These are phyloP conservation scores for Telfairia occidentalis DNA, from an alignment of 331 rosid genomes.

Conservation along the genomic window DNA sequence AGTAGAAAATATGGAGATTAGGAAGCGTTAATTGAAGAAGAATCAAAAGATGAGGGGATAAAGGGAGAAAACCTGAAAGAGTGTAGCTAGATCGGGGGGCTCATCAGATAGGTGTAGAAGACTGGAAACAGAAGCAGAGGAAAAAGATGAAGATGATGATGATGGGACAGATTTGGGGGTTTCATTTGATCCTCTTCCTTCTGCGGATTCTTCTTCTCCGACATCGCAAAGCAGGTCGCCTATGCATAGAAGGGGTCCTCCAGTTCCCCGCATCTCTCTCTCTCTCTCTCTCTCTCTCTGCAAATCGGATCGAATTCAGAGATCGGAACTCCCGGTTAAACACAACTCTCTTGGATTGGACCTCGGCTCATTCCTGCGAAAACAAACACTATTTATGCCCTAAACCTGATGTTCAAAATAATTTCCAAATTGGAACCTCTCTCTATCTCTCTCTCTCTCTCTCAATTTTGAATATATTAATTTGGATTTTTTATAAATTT, in stretches of 20 bases:
- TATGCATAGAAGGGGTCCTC: conserved; percentile 79
- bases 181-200: neutral
- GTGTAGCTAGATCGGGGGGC: conserved; percentile 37
- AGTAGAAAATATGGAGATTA: neutral
- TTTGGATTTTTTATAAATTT: too few relatives aligned
- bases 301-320: neutral
- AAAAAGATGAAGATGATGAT: neutral
- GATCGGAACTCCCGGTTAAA: neutral
- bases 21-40: neutral
- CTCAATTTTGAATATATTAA: too few relatives aligned
- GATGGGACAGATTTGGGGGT: conserved; percentile 15
- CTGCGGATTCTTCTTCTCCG: conserved; percentile 39
- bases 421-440: too few relatives aligned
- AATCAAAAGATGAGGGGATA: neutral
- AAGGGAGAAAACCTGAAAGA: conserved; percentile 52
- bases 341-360: neutral
- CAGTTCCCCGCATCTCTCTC: conserved; percentile 55
- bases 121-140: conserved; percentile 26
- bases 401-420: too few relatives aligned
- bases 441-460: too few relatives aligned
- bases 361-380: too few relatives aligned
- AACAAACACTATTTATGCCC: too few relatives aligned
- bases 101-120: conserved; percentile 3
- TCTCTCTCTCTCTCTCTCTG: neutral
- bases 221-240: conserved; percentile 83